Evolutionary conservation across 805 yeast genomes (phyloP), one percentile per base, ranked within the genome.

Genomic region (Wickerhamomyces subpelliculosus): DNA sequence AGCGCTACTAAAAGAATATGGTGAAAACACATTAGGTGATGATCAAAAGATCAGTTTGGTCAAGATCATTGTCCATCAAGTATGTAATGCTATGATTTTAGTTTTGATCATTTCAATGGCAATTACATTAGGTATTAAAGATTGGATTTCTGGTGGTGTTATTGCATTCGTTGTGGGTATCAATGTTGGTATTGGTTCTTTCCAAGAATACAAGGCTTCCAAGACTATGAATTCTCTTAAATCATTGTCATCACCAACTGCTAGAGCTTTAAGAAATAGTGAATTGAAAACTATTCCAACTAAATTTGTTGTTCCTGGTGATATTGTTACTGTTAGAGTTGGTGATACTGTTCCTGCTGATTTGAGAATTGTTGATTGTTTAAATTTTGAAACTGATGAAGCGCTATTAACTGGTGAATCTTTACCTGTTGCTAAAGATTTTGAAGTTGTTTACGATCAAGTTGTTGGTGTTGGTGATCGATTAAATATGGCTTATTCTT

Each of bases 91-190:
- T 34, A 83, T 83, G 93, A 78, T 82, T 35, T 59, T 83, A 45
- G 90, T 83, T 8, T 65, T 82, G 46, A 60, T 82, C 37, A 79
- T 80, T 27, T 75, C 86, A 14, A 74, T 79, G 83, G 57, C 76
- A 17, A 80, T 83, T 36, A 79, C 89, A 5, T 68, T 82, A 35
- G 88, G 82, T 17, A 80, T 84, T 46, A 67, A 68, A 41, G 90
- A 84, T 56, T 83, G 85, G 82, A 84, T 83, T 46, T 78, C 86
- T 8, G 93, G 88, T 35, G 93, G 90, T 38, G 90, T 84, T 25
- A 80, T 83, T 54, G 78, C 75, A 1, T 80, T 73, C 34, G 89
- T 84, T 19, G 75, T 84, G 23, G 55, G 57, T 24, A 66, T 83
- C 39, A 83, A 83, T 52, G 75, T 83, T 27, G 59, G 61, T 22